These are phyloP conservation scores for Solioccasus polychromus DNA, from an alignment of 768 basidiomycete species.

Conservation along the genomic window DNA sequence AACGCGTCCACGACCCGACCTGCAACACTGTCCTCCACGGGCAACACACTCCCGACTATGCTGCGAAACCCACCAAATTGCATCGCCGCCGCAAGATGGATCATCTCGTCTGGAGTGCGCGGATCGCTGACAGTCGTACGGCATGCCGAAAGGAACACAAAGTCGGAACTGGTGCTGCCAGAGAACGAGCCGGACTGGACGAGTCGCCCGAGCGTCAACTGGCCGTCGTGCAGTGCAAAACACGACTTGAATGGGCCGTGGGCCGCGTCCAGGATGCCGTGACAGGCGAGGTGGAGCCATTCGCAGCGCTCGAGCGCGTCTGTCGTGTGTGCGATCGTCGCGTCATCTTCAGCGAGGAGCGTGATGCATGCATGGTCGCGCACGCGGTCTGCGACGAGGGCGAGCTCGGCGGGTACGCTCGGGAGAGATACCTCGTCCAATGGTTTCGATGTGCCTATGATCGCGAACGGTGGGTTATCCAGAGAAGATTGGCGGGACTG, in stretches of 20 bases:
- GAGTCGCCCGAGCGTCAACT: constrained; percentile 5
- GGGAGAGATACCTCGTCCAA: neutral
- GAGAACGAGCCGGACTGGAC: neutral
- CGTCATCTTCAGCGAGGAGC: constrained; percentile 1
- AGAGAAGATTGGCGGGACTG: too few relatives aligned
- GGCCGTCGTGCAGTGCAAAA: constrained; percentile 10
- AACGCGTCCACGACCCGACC: constrained; percentile 2
- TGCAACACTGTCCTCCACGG: constrained; percentile 12
- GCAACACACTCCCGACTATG: constrained; percentile 27
- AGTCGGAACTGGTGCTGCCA: neutral
- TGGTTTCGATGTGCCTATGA: constrained; percentile 3
- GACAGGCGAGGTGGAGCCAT: constrained; percentile 29
- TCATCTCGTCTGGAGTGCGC: constrained; percentile 18
- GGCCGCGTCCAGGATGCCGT: constrained; percentile 8
- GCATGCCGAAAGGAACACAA: constrained; percentile 25
- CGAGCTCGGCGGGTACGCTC: constrained; percentile 2
- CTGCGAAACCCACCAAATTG: constrained; percentile 22
- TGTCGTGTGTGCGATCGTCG: constrained; percentile 2
- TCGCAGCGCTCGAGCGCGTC: constrained; percentile 2
- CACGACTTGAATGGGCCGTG: constrained; percentile 16
- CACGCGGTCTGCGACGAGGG: constrained; percentile 2
- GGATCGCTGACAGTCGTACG: constrained; percentile 21
- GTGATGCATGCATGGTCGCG: neutral
- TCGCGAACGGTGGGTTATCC: neutral
- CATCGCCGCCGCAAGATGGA: too few relatives aligned